A percentile compares a stretch with the other conserved stretches of the same genome.
These are phyloP conservation scores for Fusarium sulawesiense DNA, from an alignment of 2,329 filamentous ascomycete species.

Conservation along the genomic window DNA sequence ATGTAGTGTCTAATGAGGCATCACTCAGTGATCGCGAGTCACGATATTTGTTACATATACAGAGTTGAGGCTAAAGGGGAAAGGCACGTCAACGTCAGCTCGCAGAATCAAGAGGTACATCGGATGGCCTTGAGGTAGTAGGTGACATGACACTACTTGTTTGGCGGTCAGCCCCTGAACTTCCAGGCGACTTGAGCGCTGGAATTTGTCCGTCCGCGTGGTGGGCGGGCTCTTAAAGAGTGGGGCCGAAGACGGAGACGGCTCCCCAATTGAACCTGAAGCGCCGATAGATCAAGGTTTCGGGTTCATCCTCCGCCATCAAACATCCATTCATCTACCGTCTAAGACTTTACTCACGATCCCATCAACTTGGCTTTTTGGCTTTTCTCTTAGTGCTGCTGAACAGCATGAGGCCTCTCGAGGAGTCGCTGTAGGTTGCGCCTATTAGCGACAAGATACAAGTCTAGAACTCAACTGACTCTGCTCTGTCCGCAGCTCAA, in stretches of 20 bases:
- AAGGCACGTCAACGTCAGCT: background rate
- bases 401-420: conserved; percentile 52
- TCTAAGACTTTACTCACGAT: background rate
- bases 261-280: conserved; percentile 27
- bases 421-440: conserved; percentile 53
- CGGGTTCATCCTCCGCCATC: conserved; percentile 30
- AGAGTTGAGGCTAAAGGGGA: background rate
- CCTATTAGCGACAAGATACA: conserved; percentile 5
- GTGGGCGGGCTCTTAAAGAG: conserved; percentile 12
- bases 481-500: conserved; percentile 59
- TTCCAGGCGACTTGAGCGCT: conserved; percentile 7
- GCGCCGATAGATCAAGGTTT: conserved; percentile 28
- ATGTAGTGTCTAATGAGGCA: conserved; percentile 34
- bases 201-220: conserved; percentile 1
- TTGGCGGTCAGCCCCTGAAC: conserved; percentile 35
- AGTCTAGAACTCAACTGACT: conserved; percentile 38
- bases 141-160: conserved; percentile 22
- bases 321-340: conserved; percentile 13
- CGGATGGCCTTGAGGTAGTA: background rate
- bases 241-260: conserved; percentile 33
- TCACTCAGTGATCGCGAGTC: conserved; percentile 14
- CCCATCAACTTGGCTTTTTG: background rate
- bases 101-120: conserved; percentile 10
- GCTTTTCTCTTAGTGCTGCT: background rate
- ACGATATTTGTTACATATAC: conserved; percentile 14